Evolutionary conservation across 2,329 filamentous ascomycete species (phyloP), one percentile per base, ranked within the genome.

Genomic region (Nannizziopsis barbatae): DNA sequence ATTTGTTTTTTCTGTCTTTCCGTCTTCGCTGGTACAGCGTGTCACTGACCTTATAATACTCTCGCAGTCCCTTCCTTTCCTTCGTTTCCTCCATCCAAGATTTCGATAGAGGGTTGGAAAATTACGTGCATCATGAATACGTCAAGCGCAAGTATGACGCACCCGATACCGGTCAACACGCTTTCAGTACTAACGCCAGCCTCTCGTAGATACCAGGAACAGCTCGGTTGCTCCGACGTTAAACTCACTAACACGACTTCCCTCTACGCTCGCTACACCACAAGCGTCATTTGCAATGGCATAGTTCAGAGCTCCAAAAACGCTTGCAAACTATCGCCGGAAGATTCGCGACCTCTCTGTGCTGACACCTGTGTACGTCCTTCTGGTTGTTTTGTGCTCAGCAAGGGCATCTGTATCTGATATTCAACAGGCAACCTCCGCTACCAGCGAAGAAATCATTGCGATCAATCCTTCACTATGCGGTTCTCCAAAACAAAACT

Each of bases 211-310:
- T 98, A 90, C 67, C 75, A 85, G 64, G 73, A 76, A 46, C 72
- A 87, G 42, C 77, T 98, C 55, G 90, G 90, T 49, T 98, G 92
- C 64, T 74, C 77, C 42, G 76, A 77, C 53, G 73, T 95, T 58
- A 79, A 92, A 60, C 75, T 89, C 49, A 79, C 79, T 49, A 85
- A 94, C 63, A 83, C 87, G 3, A 83, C 79, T 56, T 76, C 84
- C 59, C 78, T 89, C 60, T 98, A 98, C 68, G 90, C 92, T 42
- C 83, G 92, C 58, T 98, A 90, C 68, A 94, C 90, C 4, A 92
- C 81, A 41, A 92, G 85, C 52, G 83, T 93, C 54, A 76, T 98
- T 55, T 98, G 92, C 75, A 96, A 93, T 72, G 77, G 86, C 55
- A 84, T 98, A 61, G 79, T 98, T 44, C 92, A 98, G 67, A 89